phyloP scores from a whole-genome alignment of 2,329 filamentous ascomycete genomes.

The Fusarium odoratissimum region DNA sequence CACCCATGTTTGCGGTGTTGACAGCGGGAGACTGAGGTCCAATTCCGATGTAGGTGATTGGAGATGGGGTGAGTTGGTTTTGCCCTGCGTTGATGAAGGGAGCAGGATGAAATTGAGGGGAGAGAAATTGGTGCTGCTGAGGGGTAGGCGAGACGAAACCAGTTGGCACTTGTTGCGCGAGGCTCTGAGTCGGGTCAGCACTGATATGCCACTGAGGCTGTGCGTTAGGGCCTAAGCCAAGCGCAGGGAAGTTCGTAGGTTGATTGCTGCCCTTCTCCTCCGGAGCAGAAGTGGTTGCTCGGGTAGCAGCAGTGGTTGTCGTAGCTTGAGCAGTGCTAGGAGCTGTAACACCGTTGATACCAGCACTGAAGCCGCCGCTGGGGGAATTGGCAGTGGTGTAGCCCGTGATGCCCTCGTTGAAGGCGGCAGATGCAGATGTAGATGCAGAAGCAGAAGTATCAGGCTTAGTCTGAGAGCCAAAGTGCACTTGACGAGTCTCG shows the following conservation, averaged over 20 bases:
- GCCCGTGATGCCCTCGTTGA: slow-evolving; percentile 14
- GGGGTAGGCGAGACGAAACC: slow-evolving; percentile 30
- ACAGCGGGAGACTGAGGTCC: slow-evolving; percentile 45
- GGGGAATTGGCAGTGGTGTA: slow-evolving; percentile 41
- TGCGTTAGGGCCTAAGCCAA: slow-evolving; percentile 41
- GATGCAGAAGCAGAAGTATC: not conserved
- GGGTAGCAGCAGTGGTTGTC: not conserved
- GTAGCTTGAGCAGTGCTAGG: slow-evolving; percentile 20
- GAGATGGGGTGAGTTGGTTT: slow-evolving; percentile 9
- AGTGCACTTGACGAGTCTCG: slow-evolving; percentile 50
- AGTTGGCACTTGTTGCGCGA: slow-evolving; percentile 42
- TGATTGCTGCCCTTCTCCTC: slow-evolving; percentile 17
- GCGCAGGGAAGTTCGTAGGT: slow-evolving; percentile 46
- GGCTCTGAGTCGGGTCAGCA: slow-evolving; percentile 50
- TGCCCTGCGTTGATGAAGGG: slow-evolving; percentile 22
- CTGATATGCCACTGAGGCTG: slow-evolving; percentile 51
- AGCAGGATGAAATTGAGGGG: slow-evolving; percentile 25
- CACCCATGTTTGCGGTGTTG: slow-evolving; percentile 45
- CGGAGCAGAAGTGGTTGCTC: slow-evolving; percentile 6
- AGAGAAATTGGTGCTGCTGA: slow-evolving; percentile 31
- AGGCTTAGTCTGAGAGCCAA: slow-evolving; percentile 32
- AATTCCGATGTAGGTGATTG: slow-evolving; percentile 46
- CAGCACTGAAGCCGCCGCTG: slow-evolving; percentile 39
- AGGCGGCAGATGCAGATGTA: not conserved
- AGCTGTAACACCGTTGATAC: slow-evolving; percentile 15